Base-by-base conservation (phyloP, 2,329 filamentous ascomycete genomes). In the Aspergillus sp. region DNA sequence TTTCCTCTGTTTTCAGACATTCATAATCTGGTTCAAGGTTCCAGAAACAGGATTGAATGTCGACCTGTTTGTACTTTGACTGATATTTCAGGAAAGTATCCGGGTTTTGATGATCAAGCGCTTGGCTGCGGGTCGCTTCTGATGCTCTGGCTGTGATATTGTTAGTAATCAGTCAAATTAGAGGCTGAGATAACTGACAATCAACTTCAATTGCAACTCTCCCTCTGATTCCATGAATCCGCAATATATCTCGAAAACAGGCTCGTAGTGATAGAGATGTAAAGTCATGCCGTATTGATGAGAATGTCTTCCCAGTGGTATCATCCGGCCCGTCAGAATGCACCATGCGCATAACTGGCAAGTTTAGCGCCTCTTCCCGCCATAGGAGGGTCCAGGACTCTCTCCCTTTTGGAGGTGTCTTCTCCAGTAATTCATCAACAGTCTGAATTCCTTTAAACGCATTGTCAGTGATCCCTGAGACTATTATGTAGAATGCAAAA, bases 31-130 rank as follows among this genome's bases (percentile, higher is more conserved):
- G 47, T 19, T 46, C 32, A 7, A 49, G 35, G 36, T 38, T 43
- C n/a, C 12, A 49, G 33, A 46, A 33, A 9, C 12, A 32, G n/a
- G 47, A 34, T 29, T 49, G 38, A 9, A 49, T 36, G 29, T 49
- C 43, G n/a, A 49, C n/a, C 28, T 34, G n/a, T n/a, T 42, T 41
- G 19, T 47, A 7, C 38, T 34, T 36, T 28, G 44, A 46, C 42
- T 49, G 39, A 39, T 49, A 49, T 34, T 49, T 49, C 6, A 49
- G 44, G 33, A 32, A 49, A 26, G 44, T 49, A 10, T 47, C 27
- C 7, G 36, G 44, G 34, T 49, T 43, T 46, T 47, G 26, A 43
- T 49, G 39, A 36, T 49, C 29, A 12, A 49, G 38, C 27, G 29
- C 38, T 42, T 49, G 38, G 40, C 38, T 38, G 10, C 47, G 26